These are phyloP conservation scores for Paraglomus occultum DNA, from an alignment of 192 early-diverging fungal genomes.

Conservation along the genomic window DNA sequence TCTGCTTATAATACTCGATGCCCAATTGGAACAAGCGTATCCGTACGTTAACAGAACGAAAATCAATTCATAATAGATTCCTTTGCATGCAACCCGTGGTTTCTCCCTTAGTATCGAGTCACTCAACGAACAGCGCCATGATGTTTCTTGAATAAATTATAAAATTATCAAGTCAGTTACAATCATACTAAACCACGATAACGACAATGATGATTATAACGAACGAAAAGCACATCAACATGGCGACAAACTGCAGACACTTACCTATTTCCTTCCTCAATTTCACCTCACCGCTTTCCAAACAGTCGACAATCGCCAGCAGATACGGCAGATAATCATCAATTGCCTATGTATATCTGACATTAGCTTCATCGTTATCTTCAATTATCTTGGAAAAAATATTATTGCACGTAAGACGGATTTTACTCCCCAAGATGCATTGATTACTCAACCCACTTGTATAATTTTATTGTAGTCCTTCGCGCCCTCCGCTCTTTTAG, in stretches of 20 bases:
- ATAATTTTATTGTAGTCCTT: slow-evolving; percentile 48
- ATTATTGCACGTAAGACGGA: background rate
- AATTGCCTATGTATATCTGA: slow-evolving; percentile 33
- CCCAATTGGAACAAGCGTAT: slow-evolving; percentile 46
- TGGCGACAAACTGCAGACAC: background rate
- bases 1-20: slow-evolving; percentile 29
- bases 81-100: slow-evolving; percentile 46
- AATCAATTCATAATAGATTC: slow-evolving; percentile 54
- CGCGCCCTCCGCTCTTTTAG: slow-evolving; percentile 41
- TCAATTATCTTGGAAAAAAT: background rate
- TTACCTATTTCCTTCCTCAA: slow-evolving; percentile 35
- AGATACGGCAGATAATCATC: slow-evolving; percentile 53
- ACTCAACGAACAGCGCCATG: slow-evolving; percentile 56
- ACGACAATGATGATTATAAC: background rate
- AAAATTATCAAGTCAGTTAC: no score
- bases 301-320: slow-evolving; percentile 38
- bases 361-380: background rate
- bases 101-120: slow-evolving; percentile 47
- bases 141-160: slow-evolving; percentile 42
- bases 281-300: slow-evolving; percentile 37
- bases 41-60: slow-evolving; percentile 57
- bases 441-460: slow-evolving; percentile 23
- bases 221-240: background rate
- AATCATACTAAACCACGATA: no score
- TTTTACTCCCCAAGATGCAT: background rate